A percentile compares a stretch with the other conserved stretches of the same genome.
Conservation (phyloP, 2,329 filamentous ascomycete genomes). For the Alternaria metachromatica region DNA sequence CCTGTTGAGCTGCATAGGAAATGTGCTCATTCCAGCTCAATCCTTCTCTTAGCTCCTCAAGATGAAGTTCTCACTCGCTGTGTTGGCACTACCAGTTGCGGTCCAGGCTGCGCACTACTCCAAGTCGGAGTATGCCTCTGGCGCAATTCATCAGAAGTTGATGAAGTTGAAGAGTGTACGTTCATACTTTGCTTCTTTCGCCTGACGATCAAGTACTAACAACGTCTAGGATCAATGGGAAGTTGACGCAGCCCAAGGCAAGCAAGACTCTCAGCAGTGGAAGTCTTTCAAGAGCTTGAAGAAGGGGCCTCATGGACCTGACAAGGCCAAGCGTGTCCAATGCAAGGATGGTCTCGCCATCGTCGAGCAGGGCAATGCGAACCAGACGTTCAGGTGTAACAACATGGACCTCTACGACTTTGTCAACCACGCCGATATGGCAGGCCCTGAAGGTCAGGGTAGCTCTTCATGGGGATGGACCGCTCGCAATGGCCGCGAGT, state of each 20-base stretch:
- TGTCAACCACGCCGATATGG: conserved; percentile 61
- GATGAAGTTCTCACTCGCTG: conserved; percentile 34
- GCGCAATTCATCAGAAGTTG: conserved; percentile 31
- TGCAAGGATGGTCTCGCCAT: conserved; percentile 33
- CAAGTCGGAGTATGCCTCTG: conserved; percentile 32
- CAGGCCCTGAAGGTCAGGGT: conserved; percentile 51
- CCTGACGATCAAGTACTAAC: neutral
- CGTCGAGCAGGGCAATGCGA: conserved; percentile 29
- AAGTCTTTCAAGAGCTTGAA: conserved; percentile 28
- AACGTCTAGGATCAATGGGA: conserved; percentile 27
- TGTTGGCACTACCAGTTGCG: conserved; percentile 29
- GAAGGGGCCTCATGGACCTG: conserved; percentile 16
- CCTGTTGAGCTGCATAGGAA: conserved; percentile 2
- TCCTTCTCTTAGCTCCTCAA: conserved; percentile 21
- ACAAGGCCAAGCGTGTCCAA: conserved; percentile 18
- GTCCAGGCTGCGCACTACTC: conserved; percentile 30
- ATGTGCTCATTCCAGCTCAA: conserved; percentile 35
- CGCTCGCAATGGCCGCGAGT: conserved; percentile 59
- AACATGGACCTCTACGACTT: conserved; percentile 64
- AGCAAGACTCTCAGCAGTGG: conserved; percentile 25
- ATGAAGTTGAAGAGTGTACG: conserved; percentile 36
- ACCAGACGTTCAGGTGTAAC: conserved; percentile 36
- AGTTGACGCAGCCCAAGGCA: conserved; percentile 26
- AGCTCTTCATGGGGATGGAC: conserved; percentile 62
- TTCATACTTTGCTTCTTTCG: neutral